Percentiles rank a stretch among this genome's conserved stretches.
Evolutionary conservation across 1,284 basidiomycete species (phyloP).

Genomic region (Xerocomus nothofagi): DNA sequence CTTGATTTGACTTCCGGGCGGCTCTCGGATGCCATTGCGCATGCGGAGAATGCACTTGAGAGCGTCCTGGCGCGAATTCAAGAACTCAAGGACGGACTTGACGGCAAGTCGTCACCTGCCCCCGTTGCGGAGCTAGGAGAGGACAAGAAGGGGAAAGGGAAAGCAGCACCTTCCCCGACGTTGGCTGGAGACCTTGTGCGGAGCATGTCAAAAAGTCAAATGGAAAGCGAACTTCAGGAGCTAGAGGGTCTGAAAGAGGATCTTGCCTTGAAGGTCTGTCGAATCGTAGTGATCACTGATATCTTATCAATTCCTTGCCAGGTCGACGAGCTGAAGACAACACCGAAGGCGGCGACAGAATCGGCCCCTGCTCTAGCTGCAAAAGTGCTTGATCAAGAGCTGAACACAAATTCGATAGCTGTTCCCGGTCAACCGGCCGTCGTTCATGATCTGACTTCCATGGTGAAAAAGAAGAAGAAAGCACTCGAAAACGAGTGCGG

Average conservation of each 20-base stretch:
- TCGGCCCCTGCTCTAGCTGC: slow-evolving; percentile 65
- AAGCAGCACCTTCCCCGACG: slow-evolving; percentile 44
- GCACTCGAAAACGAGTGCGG: slow-evolving; percentile 36
- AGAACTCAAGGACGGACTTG: slow-evolving; percentile 60
- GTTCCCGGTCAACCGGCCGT: slow-evolving; percentile 35
- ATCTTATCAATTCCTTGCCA: slow-evolving; percentile 29
- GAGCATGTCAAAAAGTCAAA: slow-evolving; percentile 63
- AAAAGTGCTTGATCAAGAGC: slow-evolving; percentile 67
- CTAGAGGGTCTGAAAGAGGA: slow-evolving; percentile 75
- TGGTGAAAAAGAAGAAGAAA: slow-evolving; percentile 84
- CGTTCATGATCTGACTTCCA: slow-evolving; percentile 79
- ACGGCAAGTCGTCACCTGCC: slow-evolving; percentile 36
- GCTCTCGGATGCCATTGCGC: slow-evolving; percentile 74
- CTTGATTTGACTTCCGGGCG: slow-evolving; percentile 83
- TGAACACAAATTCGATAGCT: slow-evolving; percentile 42
- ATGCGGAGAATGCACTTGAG: slow-evolving; percentile 75
- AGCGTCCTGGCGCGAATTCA: slow-evolving; percentile 70
- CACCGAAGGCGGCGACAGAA: slow-evolving; percentile 58
- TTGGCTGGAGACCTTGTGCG: slow-evolving; percentile 56
- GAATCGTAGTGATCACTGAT: neutral
- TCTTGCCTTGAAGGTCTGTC: slow-evolving; percentile 72
- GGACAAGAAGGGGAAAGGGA: slow-evolving; percentile 68
- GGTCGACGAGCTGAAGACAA: slow-evolving; percentile 85
- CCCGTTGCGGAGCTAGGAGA: slow-evolving; percentile 22
- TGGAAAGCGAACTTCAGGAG: slow-evolving; percentile 77